Percentiles rank a stretch among this genome's conserved stretches.
phyloP scores from a whole-genome alignment of 495 filamentous ascomycete genomes.

The Penicillium goetzii region DNA sequence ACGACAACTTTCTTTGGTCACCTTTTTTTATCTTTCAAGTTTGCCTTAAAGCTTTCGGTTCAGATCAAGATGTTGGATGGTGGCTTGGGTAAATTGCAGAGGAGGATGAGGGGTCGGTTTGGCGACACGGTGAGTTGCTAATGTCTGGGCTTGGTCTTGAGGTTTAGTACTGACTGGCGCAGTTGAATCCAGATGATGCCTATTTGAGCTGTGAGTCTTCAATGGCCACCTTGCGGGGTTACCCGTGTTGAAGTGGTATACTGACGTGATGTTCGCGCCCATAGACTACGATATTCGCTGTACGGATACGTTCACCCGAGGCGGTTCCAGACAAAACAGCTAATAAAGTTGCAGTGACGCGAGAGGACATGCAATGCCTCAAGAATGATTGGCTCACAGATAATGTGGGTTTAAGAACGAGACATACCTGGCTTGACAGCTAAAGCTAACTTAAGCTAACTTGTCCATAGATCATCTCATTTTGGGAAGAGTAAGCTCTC shows the following conservation, averaged over 20 bases:
- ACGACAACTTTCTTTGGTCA: background rate
- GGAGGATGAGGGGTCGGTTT: constrained; percentile 47
- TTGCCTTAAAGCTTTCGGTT: background rate
- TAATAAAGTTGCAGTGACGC: constrained; percentile 60
- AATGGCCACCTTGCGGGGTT: background rate
- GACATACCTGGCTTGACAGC: constrained; percentile 12
- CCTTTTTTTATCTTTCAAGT: background rate
- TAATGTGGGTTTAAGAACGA: constrained; percentile 64
- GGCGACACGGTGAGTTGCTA: constrained; percentile 44
- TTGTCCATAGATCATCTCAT: constrained; percentile 67
- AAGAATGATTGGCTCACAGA: constrained; percentile 98
- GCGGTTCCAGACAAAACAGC: constrained; percentile 1
- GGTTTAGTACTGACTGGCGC: constrained; percentile 19
- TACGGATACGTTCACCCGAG: constrained; percentile 40
- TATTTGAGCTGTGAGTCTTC: constrained; percentile 69
- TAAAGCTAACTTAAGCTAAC: constrained; percentile 26
- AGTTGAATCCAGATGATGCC: constrained; percentile 71
- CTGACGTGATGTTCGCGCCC: constrained; percentile 19
- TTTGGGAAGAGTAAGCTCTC: constrained; percentile 89
- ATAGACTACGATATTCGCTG: constrained; percentile 72
- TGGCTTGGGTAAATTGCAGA: constrained; percentile 46
- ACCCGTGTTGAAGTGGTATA: background rate
- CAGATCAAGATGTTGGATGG: constrained; percentile 41
- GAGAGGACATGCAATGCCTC: constrained; percentile 83
- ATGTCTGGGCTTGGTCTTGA: background rate